Base-by-base conservation (phyloP, 1,139 yeast species). In the Magnusiomyces fungicola region DNA sequence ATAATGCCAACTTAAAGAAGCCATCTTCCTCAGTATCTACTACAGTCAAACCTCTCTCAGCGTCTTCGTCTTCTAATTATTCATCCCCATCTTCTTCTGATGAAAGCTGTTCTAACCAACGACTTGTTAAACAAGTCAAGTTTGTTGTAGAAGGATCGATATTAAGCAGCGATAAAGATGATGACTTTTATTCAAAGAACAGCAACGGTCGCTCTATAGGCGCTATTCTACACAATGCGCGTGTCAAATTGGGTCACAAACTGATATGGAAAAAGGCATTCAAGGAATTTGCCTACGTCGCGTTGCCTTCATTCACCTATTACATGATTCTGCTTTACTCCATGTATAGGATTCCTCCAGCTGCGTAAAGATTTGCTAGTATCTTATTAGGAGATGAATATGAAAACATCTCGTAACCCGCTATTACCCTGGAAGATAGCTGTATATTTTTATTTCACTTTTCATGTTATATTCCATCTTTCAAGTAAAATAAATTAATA, bases 321-420 rank as follows among this genome's bases (percentile, higher is more conserved):
- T 52, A 49, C 30, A 16, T 48, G 14, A 46, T 41, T 38, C 23
- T 52, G 43, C 25, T 42, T 14, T 19, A 43, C 16, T 43, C 43
- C 37, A 52, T 52, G 19, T 52, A 52, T 30, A 37, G 7, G 14
- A 14, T 18, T 5, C 23, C 38, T 3, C 38, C 38, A 5, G n/a
- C n/a, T n/a, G n/a, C n/a, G n/a, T n/a, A n/a, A n/a, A n/a, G n/a
- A n/a, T n/a, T n/a, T n/a, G n/a, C n/a, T n/a, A n/a, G n/a, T n/a
- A n/a, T n/a, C n/a, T n/a, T n/a, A n/a, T n/a, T n/a, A n/a, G n/a
- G n/a, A n/a, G n/a, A n/a, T n/a, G n/a, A n/a, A n/a, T n/a, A n/a
- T n/a, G n/a, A n/a, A n/a, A n/a, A n/a, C n/a, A n/a, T n/a, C n/a
- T n/a, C n/a, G n/a, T n/a, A n/a, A n/a, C n/a, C n/a, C n/a, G n/a